Percentiles rank a stretch among this genome's conserved stretches.
Evolutionary conservation across 768 basidiomycete genomes (phyloP).

Genomic region (Cystofilobasidium macerans): DNA sequence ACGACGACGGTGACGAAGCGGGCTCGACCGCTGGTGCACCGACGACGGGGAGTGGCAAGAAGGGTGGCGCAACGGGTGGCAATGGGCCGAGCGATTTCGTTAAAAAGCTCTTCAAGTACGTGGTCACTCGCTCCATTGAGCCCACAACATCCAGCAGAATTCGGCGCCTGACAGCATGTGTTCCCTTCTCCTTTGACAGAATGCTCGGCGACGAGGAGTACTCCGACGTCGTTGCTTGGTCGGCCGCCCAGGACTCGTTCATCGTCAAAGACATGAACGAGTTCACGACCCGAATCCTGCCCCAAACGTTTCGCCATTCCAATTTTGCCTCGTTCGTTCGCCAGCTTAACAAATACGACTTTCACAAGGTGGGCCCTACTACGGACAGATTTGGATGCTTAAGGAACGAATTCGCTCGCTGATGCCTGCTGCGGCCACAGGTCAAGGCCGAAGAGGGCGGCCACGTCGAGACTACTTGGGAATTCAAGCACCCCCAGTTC

Average conservation of each 20-base stretch:
- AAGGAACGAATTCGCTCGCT: no score
- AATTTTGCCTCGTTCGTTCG: slow-evolving; percentile 88
- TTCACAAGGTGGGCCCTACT: slow-evolving; percentile 58
- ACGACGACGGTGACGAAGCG: not conserved
- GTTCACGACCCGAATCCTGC: slow-evolving; percentile 77
- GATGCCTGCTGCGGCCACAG: slow-evolving; percentile 1
- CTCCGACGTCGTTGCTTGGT: slow-evolving; percentile 68
- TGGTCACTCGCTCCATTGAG: slow-evolving; percentile 23
- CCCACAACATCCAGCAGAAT: slow-evolving; percentile 12
- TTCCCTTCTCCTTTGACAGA: slow-evolving; percentile 40
- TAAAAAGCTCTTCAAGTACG: slow-evolving; percentile 83
- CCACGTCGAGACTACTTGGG: slow-evolving; percentile 54
- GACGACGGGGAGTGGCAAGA: not conserved
- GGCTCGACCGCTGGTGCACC: not conserved
- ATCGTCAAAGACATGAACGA: slow-evolving; percentile 97
- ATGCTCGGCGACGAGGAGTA: slow-evolving; percentile 77
- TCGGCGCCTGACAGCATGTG: not conserved
- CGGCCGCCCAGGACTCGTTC: slow-evolving; percentile 72
- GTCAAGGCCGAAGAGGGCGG: slow-evolving; percentile 78
- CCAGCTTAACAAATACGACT: slow-evolving; percentile 92
- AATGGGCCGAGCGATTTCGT: slow-evolving; percentile 81
- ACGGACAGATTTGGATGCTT: no score
- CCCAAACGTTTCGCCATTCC: slow-evolving; percentile 87
- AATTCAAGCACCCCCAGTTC: slow-evolving; percentile 46
- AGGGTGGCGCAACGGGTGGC: slow-evolving; percentile 31